phyloP scores from a whole-genome alignment of 345 rosid genomes.

The Eucalyptus rudis region DNA sequence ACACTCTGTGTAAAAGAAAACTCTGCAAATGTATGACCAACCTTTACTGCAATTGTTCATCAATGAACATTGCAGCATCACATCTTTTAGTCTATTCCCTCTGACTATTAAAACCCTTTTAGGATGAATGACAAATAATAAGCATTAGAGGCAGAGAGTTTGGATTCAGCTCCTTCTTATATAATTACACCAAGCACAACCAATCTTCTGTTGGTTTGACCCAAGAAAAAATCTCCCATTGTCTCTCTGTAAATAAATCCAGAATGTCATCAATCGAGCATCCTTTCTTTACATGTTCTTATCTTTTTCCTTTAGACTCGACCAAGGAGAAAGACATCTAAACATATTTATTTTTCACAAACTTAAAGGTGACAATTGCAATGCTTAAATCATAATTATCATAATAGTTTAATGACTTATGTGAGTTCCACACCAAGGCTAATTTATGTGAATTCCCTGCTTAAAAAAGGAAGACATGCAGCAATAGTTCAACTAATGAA shows the following conservation, averaged over 20 bases:
- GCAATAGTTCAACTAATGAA: background rate
- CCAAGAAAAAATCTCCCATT: background rate
- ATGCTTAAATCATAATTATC: background rate
- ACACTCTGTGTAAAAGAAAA: background rate
- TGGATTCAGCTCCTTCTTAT: background rate
- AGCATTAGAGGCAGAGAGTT: background rate
- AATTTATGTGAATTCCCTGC: background rate
- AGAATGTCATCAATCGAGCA: background rate
- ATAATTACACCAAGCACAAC: background rate
- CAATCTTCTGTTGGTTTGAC: background rate
- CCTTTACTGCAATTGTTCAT: background rate
- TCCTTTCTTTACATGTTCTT: background rate
- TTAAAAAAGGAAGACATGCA: background rate
- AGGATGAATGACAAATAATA: background rate
- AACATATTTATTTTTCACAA: background rate
- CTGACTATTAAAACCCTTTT: background rate
- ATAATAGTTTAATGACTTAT: background rate
- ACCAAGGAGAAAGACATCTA: background rate
- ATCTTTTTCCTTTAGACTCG: background rate
- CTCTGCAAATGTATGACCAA: background rate
- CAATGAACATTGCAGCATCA: background rate
- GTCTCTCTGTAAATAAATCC: background rate
- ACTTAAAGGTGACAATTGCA: background rate
- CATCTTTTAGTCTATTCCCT: background rate
- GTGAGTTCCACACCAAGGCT: background rate